Evolutionary conservation across 73 alveolate species (phyloP).

Genomic region (Paramecium sexaurelia): DNA sequence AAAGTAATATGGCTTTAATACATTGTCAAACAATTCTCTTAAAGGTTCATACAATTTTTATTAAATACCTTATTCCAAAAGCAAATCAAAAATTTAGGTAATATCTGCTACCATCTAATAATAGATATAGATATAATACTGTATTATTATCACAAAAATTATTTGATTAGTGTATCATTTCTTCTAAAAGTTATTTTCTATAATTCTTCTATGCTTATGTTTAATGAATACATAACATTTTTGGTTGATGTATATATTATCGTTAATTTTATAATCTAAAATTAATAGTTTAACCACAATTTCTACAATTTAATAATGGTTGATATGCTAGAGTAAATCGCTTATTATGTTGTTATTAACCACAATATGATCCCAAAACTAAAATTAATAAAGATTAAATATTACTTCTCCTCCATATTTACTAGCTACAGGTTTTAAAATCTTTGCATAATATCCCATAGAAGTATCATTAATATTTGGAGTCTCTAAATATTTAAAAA

Average conservation of each 20-base stretch:
- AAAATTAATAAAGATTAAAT: not conserved
- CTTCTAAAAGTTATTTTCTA: conserved; percentile 19
- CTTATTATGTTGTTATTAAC: not conserved
- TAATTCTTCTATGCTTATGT: not conserved
- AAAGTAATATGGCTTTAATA: not conserved
- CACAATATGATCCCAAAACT: conserved; percentile 47
- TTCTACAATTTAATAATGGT: conserved; percentile 29
- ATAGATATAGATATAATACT: not conserved
- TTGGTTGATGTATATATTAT: not conserved
- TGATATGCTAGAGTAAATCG: not conserved
- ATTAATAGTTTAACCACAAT: not conserved
- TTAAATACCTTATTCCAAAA: conserved; percentile 7
- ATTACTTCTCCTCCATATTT: conserved; percentile 54
- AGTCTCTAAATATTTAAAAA: not conserved
- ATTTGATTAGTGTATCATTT: not conserved
- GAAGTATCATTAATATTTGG: conserved; percentile 20
- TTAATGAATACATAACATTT: conserved; percentile 7
- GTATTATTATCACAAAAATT: not conserved
- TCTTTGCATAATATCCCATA: conserved; percentile 16
- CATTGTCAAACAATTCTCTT: conserved; percentile 22
- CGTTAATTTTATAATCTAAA: not conserved
- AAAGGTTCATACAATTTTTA: conserved; percentile 9
- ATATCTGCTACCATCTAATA: conserved; percentile 13
- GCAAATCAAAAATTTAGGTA: not conserved
- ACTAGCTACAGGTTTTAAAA: not conserved